These are phyloP conservation scores for Inosperma sp. DNA, from an alignment of 768 basidiomycete species.

Conservation along the genomic window DNA sequence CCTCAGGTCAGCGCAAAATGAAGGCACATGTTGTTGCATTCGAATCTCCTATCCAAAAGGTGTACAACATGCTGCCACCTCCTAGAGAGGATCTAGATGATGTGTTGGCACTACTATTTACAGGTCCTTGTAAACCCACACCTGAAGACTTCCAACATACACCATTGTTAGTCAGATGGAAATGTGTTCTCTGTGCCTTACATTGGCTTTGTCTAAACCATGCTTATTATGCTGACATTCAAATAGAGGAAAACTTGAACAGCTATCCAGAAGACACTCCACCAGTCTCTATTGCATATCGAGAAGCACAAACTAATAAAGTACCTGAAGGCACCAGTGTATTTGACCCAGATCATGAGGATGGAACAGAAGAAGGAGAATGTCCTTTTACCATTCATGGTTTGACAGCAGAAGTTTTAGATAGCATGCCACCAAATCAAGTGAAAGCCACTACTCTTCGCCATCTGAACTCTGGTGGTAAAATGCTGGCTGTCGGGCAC, in stretches of 20 bases:
- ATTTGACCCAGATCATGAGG: no score
- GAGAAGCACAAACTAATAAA: slow-evolving; percentile 2
- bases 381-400: slow-evolving; percentile 39
- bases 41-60: no score
- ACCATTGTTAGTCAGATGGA: slow-evolving; percentile 11
- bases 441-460: slow-evolving; percentile 21
- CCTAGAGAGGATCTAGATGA: slow-evolving; percentile 31
- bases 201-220: slow-evolving; percentile 14
- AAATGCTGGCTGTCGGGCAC: slow-evolving; percentile 28
- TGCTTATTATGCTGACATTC: slow-evolving; percentile 5
- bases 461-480: no score
- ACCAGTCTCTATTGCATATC: slow-evolving; percentile 15
- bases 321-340: no score
- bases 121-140: no score
- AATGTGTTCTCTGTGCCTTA: neutral
- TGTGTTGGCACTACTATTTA: slow-evolving; percentile 10
- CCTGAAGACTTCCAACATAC: slow-evolving; percentile 3
- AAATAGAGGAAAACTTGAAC: slow-evolving; percentile 21
- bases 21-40: slow-evolving; percentile 18
- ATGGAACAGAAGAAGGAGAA: no score
- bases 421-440: slow-evolving; percentile 12
- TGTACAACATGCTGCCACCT: no score
- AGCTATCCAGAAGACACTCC: slow-evolving; percentile 20
- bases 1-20: slow-evolving; percentile 24
- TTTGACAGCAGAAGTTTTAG: slow-evolving; percentile 23